Percentiles rank a stretch among this genome's conserved stretches.
These are phyloP conservation scores for Sedum album DNA, from an alignment of 164 flowering plant species.

Conservation along the genomic window DNA sequence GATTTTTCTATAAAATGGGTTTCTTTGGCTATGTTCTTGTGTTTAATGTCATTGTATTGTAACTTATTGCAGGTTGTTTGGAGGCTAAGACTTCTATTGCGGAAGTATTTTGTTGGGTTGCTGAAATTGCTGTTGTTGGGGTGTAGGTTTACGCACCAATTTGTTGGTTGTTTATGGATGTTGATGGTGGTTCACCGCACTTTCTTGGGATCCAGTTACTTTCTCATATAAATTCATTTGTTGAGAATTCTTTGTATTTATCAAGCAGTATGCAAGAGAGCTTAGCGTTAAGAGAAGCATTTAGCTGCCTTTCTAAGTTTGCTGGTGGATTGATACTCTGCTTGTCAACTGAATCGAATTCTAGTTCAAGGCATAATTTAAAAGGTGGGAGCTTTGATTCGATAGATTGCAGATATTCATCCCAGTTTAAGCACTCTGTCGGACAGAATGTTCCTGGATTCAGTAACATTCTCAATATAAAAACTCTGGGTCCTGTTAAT, in stretches of 20 bases:
- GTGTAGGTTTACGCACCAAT: conserved; percentile 29
- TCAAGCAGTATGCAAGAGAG: conserved; percentile 39
- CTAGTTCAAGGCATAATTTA: conserved; percentile 13
- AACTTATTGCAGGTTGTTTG: background rate
- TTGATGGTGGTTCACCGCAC: conserved; percentile 39
- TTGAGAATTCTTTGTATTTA: conserved; percentile 29
- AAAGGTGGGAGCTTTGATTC: conserved; percentile 20
- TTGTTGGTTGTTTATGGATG: conserved; percentile 41
- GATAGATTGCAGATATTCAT: conserved; percentile 15
- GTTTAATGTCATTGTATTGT: too few species aligned
- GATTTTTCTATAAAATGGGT: too few species aligned
- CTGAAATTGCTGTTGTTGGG: background rate
- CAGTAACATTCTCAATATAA: conserved; percentile 18
- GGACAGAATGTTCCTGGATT: conserved; percentile 20
- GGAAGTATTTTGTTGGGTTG: background rate
- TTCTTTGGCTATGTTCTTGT: too few species aligned
- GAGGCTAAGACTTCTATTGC: background rate
- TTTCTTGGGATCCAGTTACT: conserved; percentile 27
- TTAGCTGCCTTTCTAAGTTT: conserved; percentile 52
- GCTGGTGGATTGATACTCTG: conserved; percentile 45
- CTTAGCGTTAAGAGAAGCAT: conserved; percentile 55
- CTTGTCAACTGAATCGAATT: conserved; percentile 30
- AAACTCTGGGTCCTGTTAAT: conserved; percentile 14
- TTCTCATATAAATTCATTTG: conserved; percentile 29
- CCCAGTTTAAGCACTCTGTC: conserved; percentile 24